Percentiles rank a stretch among this genome's conserved stretches.
phyloP scores from a whole-genome alignment of 805 yeast species.

The Yamadazyma philogaea region DNA sequence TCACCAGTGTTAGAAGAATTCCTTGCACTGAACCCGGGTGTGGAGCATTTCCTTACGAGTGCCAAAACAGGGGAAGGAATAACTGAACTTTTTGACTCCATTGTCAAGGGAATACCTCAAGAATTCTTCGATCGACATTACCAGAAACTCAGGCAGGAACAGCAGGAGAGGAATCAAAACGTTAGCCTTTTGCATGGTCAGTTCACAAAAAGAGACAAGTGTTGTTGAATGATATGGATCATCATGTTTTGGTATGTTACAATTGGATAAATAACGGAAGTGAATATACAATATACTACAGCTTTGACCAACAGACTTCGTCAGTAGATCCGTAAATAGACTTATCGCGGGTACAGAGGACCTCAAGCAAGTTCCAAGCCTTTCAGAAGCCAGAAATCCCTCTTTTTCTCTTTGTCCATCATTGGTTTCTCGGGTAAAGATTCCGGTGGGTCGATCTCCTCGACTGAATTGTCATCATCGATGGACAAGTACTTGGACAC shows the following conservation, averaged over 20 bases:
- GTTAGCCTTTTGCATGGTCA: conserved; percentile 11
- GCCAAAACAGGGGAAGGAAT: conserved; percentile 73
- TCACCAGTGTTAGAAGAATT: conserved; percentile 12
- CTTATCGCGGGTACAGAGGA: no score
- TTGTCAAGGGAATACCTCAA: conserved; percentile 31
- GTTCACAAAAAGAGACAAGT: conserved; percentile 3
- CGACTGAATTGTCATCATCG: conserved; percentile 3
- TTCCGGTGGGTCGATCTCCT: conserved; percentile 8
- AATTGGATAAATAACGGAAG: background rate
- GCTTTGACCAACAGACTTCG: background rate
- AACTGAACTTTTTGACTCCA: conserved; percentile 28
- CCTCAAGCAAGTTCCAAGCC: conserved; percentile 27
- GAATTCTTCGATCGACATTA: conserved; percentile 22
- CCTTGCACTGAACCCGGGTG: conserved; percentile 16
- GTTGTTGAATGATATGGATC: conserved; percentile 8
- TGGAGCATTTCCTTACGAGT: conserved; percentile 46
- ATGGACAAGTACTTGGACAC: conserved; percentile 7
- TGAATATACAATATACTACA: background rate
- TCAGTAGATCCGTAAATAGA: background rate
- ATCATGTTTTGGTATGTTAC: background rate
- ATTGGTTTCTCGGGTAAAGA: conserved; percentile 13
- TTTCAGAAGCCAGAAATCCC: conserved; percentile 43
- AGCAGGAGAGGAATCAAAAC: conserved; percentile 6
- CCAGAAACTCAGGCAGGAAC: conserved; percentile 6
- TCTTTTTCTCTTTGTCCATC: conserved; percentile 31